Base-by-base conservation (phyloP, 106 monocot genomes). In the Platanthera zijinensis region DNA sequence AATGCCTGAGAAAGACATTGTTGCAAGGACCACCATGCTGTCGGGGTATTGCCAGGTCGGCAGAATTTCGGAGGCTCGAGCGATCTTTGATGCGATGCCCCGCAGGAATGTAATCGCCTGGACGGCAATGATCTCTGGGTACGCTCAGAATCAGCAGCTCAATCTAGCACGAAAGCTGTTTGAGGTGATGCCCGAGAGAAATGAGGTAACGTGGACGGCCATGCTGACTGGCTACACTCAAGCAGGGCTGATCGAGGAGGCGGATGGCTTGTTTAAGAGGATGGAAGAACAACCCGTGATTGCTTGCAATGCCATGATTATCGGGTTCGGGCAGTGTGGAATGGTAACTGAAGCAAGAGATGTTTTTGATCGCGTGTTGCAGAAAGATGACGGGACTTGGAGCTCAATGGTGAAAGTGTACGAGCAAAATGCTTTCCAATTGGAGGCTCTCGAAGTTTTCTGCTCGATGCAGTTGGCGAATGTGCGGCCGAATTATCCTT, bases 141-240 rank as follows among this genome's bases (percentile, higher is more conserved):
- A 92, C 47, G 77, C 78, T 0, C 85, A 82, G 11, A 92, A 92
- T 69, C 62, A 59, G 2, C 77, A 86, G 63, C 83, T 95, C 5
- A 84, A 89, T 51, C 76, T 87, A 8, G 95, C 95, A 17, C 76
- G 95, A 69, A 88, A 95, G 74, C 84, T 95, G 62, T 95, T 95
- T 57, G 95, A 95, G 81, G 92, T 92, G 19, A 95, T 95, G 92
- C 95, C 95, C 0, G 85, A 89, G 78, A 86, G 82, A 78, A 95
- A 95, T 50, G 95, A 95, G 78, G 78, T 95, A 8, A 84, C 95
- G 5, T 95, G 95, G 92, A 95, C 95, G 9, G 92, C 92, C 8
- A 92, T 95, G 87, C 51, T 95, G 13, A 88, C 86, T 21, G 95
- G 92, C 17, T 95, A 90, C 69, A 80, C 85, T 10, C 92, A 89